phyloP scores from a whole-genome alignment of 176 grass and related monocot species.

The Raddia guianensis region DNA sequence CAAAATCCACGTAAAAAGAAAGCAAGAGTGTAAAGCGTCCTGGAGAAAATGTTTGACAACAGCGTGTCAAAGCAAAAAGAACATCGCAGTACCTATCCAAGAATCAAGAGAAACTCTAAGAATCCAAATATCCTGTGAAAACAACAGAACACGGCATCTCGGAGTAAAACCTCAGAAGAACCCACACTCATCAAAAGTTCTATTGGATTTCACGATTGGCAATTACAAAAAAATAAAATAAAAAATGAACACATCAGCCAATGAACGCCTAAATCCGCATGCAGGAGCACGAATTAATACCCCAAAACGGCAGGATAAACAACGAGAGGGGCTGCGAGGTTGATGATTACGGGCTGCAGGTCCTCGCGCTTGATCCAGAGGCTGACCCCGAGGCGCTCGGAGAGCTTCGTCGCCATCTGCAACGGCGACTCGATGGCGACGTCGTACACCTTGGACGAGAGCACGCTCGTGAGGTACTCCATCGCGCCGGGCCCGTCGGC shows the following conservation, averaged over 20 bases:
- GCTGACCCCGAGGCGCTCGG: constrained; percentile 64
- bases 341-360: constrained; percentile 68
- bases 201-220: background rate
- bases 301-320: background rate
- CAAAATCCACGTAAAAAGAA: background rate
- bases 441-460: constrained; percentile 92
- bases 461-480: constrained; percentile 83
- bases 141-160: background rate
- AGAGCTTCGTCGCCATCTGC: constrained; percentile 74
- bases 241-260: background rate
- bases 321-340: background rate
- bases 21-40: background rate
- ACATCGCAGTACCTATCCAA: background rate
- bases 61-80: constrained; percentile 11
- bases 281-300: background rate
- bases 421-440: constrained; percentile 83
- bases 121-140: constrained; percentile 1
- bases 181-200: background rate
- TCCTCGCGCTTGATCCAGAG: constrained; percentile 93
- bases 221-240: background rate
- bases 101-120: background rate
- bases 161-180: background rate
- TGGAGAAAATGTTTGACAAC: constrained; percentile 7
- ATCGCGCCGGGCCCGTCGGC: constrained; percentile 56
- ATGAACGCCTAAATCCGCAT: background rate